Conservation (phyloP, 1,284 basidiomycete species). For the Cryptococcus depauperatus region DNA sequence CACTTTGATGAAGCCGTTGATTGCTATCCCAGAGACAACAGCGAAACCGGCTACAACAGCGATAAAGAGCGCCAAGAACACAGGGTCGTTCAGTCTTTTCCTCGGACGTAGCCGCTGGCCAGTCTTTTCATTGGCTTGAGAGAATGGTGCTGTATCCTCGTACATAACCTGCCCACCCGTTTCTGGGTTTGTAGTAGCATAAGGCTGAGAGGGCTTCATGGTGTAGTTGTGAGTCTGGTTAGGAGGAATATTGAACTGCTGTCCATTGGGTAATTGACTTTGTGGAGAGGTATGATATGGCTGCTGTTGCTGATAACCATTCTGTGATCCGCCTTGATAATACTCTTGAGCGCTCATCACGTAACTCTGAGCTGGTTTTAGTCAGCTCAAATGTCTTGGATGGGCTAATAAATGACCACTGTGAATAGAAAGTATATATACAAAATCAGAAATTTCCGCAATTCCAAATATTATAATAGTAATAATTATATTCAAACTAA, state of each 20-base stretch:
- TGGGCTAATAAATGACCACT: too few species aligned
- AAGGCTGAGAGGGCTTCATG: conserved; percentile 39
- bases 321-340: conserved; percentile 15
- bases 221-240: conserved; percentile 15
- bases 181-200: conserved; percentile 21
- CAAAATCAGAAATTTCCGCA: not conserved
- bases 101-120: conserved; percentile 61
- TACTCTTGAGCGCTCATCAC: conserved; percentile 33
- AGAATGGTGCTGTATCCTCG: conserved; percentile 48
- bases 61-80: conserved; percentile 63
- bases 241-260: conserved; percentile 5
- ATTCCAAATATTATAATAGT: not conserved
- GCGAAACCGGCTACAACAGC: conserved; percentile 61
- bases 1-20: conserved; percentile 56
- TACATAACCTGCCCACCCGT: conserved; percentile 12
- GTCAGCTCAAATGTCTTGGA: too few species aligned
- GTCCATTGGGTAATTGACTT: conserved; percentile 7
- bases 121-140: conserved; percentile 48
- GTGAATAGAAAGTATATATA: not conserved
- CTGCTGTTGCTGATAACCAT: conserved; percentile 8
- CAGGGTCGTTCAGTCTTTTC: conserved; percentile 61
- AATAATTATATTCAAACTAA: not conserved
- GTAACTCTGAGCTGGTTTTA: too few species aligned
- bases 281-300: conserved; percentile 12
- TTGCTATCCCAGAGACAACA: conserved; percentile 57